phyloP scores from a whole-genome alignment of 1,284 basidiomycete genomes.

The Tilletia setariae region DNA sequence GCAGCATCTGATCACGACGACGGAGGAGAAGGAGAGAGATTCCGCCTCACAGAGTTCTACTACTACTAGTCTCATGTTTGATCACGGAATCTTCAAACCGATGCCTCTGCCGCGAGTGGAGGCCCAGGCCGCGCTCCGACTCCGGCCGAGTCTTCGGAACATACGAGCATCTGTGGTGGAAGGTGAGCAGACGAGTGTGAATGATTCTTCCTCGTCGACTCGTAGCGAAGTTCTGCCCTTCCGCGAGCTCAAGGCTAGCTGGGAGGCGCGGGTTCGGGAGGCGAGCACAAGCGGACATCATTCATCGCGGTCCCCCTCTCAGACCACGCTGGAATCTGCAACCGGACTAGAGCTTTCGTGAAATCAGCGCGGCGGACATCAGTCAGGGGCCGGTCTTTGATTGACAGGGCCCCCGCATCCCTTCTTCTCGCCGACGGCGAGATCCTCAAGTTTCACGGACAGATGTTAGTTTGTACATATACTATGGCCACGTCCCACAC shows the following conservation, averaged over 20 bases:
- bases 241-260: conserved; percentile 9
- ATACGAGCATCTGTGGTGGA: background rate
- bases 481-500: too few relatives aligned
- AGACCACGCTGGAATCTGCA: background rate
- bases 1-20: background rate
- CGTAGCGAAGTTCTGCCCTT: background rate
- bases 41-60: background rate
- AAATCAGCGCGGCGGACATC: too few relatives aligned
- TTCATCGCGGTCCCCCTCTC: background rate
- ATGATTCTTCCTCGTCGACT: background rate
- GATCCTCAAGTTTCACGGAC: too few relatives aligned
- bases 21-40: background rate
- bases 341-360: background rate
- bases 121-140: background rate
- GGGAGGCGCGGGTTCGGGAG: background rate
- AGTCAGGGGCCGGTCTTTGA: too few relatives aligned
- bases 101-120: conserved; percentile 1
- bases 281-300: background rate
- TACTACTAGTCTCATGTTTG: background rate
- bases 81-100: background rate
- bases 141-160: background rate
- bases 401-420: background rate
- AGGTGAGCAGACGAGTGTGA: background rate
- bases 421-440: background rate
- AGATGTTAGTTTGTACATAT: too few relatives aligned